Percentiles rank a stretch among this genome's conserved stretches.
Evolutionary conservation across 2,329 filamentous ascomycete species (phyloP).

Genomic region (Pseudodiploospora longispora): DNA sequence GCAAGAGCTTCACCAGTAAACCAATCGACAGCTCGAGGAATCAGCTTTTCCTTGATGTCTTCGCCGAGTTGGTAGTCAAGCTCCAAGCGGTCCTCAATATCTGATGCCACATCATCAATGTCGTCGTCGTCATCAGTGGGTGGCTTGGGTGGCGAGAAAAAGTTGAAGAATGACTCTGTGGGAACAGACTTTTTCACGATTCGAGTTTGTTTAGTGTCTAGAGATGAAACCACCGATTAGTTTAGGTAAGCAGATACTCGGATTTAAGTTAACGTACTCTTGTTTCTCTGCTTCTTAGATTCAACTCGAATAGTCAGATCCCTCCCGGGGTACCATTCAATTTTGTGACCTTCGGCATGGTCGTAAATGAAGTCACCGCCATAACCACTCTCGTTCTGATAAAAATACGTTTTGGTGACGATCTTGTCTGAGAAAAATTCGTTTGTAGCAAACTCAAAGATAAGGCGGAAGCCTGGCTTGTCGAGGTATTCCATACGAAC

Average conservation of each 20-base stretch:
- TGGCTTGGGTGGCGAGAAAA: conserved; percentile 91
- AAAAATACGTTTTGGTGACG: conserved; percentile 97
- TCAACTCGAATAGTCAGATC: conserved; percentile 91
- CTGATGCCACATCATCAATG: conserved; percentile 70
- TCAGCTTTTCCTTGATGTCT: conserved; percentile 99
- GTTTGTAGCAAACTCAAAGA: conserved; percentile 94
- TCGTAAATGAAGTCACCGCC: conserved; percentile 99
- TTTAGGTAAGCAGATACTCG: neutral
- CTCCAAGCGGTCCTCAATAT: conserved; percentile 96
- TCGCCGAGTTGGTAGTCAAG: conserved; percentile 98
- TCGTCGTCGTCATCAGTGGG: conserved; percentile 62
- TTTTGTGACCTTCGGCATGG: conserved; percentile 95
- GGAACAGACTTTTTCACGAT: conserved; percentile 99
- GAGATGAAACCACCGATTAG: conserved; percentile 1
- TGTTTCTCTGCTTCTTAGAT: conserved; percentile 99
- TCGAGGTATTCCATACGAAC: conserved; percentile 99
- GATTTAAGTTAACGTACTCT: conserved; percentile 55
- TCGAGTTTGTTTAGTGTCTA: conserved; percentile 97
- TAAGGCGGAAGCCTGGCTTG: conserved; percentile 93
- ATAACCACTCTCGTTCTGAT: conserved; percentile 97
- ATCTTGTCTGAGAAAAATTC: conserved; percentile 97
- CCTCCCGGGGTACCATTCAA: conserved; percentile 90
- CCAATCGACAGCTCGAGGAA: conserved; percentile 97
- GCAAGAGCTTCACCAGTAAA: conserved; percentile 97
- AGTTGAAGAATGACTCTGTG: conserved; percentile 98